Base-by-base conservation (phyloP, 2,329 filamentous ascomycete species). In the Scedosporium dehoogii region DNA sequence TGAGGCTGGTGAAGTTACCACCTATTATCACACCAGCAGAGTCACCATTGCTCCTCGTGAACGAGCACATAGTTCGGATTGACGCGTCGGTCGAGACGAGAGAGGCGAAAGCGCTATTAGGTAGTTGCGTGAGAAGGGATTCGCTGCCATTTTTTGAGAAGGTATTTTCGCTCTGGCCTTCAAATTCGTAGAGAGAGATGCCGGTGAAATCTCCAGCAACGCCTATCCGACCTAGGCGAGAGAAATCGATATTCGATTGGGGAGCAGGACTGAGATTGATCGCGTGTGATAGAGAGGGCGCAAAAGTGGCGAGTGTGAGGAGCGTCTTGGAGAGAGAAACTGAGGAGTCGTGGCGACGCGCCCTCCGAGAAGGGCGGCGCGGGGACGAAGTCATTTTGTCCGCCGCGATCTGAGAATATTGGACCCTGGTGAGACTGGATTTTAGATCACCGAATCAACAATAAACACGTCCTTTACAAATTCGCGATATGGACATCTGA, bases 1-100 rank as follows among this genome's bases (percentile, higher is more conserved):
- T 90, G 65, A 99, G 77, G 73, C 91, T 96, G 38, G 94, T 97
- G 72, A 99, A 99, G 77, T 97, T 97, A 58, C 94, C 94, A 62
- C 90, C 94, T 16, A 99, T 83, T 58, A 97, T 83, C 29, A 97
- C 84, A 48, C 89, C 88, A n/a, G 83, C 79, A 63, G 88, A 75
- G 5, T 80, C 82, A 66, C 89, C 89, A 73, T 90, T 82, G 63
- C 81, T 79, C 68, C 81, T 76, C 60, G 85, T 80, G 69, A 93
- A 90, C 21, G 88, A 78, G 77, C 94, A 99, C 89, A 99, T 94
- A 66, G 91, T 83, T 70, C 87, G 83, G 70, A 99, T 96, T 58
- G 88, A 86, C 63, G 89, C 92, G 74, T 97, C 91, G 55, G 92
- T 88, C 48, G 85, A 81, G 61, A 88, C 84, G 58, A 97, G 77